Base-by-base conservation (phyloP, 163 green algal species). In the Trebouxia gelatinosa region DNA sequence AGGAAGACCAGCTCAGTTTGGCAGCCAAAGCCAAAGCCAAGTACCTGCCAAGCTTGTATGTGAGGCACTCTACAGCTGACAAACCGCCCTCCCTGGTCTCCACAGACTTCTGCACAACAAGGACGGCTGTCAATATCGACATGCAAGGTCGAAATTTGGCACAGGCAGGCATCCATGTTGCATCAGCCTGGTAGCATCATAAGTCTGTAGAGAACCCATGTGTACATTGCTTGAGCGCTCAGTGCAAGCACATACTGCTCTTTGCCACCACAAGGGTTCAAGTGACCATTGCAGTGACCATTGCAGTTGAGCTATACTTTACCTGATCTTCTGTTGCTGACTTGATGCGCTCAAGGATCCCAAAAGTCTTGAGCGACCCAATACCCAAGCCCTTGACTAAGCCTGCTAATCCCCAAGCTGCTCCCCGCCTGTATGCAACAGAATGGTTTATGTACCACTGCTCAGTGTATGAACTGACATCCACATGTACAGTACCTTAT, bases 311-410 rank as follows among this genome's bases (percentile, higher is more conserved):
- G 64, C 64, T 50, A 3, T 57, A 38, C 34, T 92, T 80, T 0
- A 84, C 88, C 86, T 98, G 98, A 86, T 97, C 87, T 83, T 98
- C 93, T 32, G 95, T 85, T 0, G 82, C 89, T 0, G 78, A 79
- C 83, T 96, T 97, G 21, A 99, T 87, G 2, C 85, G 70, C 54
- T 98, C 92, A 87, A 98, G 95, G 82, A 98, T 92, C 23, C 90
- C 91, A 77, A 92, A 93, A 40, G 84, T 87, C 75, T 93, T 94
- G 38, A 97, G 68, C 19, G 85, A 81, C 5, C 84, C 83, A 61
- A 98, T 92, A 54, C 95, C 95, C 58, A 98, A 86, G 17, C 96
- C 96, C 84, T 97, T 97, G 0, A 99, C 92, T 9, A 94, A 76
- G 6, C 94, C 96, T 4, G 95, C 90, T 21, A 99, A 66, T 0